A percentile compares a stretch with the other conserved stretches of the same genome.
Evolutionary conservation across 441 rosid genomes (phyloP).

Genomic region (Theobroma grandiflorum): DNA sequence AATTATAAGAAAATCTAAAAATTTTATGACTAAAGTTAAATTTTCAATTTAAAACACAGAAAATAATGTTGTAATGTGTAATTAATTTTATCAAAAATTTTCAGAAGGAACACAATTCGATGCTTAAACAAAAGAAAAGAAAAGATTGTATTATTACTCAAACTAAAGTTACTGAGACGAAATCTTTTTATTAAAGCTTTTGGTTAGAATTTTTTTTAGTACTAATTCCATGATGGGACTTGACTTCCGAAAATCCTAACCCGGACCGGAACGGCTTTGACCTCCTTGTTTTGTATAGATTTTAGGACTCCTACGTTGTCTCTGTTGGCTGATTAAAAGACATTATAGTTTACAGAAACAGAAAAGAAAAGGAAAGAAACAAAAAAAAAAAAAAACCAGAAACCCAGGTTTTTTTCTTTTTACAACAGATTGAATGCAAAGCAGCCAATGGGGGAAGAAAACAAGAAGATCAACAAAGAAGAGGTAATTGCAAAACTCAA

Average conservation of each 20-base stretch:
- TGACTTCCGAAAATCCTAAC: not conserved
- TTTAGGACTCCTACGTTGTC: not conserved
- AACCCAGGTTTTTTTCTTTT: not conserved
- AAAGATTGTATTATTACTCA: not conserved
- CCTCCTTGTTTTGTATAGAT: not conserved
- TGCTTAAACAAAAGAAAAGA: not conserved
- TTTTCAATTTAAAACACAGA: no score
- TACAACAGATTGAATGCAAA: not conserved
- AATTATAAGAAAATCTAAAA: not conserved
- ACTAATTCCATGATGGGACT: no score
- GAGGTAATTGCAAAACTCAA: conserved; percentile 80
- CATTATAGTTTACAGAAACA: not conserved
- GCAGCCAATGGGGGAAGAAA: conserved; percentile 27
- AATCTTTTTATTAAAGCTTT: no score
- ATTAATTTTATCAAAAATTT: not conserved
- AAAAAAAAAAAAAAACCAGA: not conserved
- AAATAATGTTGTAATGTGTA: not conserved
- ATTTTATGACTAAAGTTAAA: not conserved
- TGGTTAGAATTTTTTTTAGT: no score
- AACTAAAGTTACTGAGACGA: no score
- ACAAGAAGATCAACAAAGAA: conserved; percentile 54
- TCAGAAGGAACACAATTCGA: not conserved
- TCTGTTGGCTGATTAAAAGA: not conserved
- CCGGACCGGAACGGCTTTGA: not conserved
- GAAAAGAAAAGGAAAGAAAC: not conserved